Evolutionary conservation across 1,284 basidiomycete genomes (phyloP), one percentile per base, ranked within the genome.

Genomic region (Cryptococcus amylolentus): DNA sequence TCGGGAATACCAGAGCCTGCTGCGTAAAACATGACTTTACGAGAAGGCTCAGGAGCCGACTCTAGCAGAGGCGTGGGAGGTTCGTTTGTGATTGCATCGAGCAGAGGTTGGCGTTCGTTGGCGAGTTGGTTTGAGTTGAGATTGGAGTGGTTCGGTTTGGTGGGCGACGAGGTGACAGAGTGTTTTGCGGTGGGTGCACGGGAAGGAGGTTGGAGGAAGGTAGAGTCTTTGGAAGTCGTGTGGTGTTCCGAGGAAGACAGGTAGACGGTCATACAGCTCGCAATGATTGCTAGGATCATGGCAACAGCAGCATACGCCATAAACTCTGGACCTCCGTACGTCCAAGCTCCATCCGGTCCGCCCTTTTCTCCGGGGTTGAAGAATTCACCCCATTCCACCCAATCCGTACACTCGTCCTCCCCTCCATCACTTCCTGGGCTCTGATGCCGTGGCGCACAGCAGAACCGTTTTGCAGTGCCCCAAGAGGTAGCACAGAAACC

Each of bases 1-100:
- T 98, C 95, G 0, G 94, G 93, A 56, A 98, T 95, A 60, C 95
- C 95, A 68, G 89, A 92, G 13, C 95, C 95, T 28, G 91, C 91
- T 13, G 94, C 95, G 72, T 92, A 94, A 78, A 88, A 93, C 76
- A 92, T 80, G 44, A 88, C 82, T 64, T 87, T 86, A 49, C 91
- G 83, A 4, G 72, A 67, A 2, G 61, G 62, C 39, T 65, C 64
- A n/a, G 60, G 58, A 10, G 44, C 43, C 7, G 54, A 48, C 44
- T 66, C 62, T 23, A 51, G 50, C 13, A 64, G 37, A 5, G 58
- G 57, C 10, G 57, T 54, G 26, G 51, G 20, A 12, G 55, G 51
- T 41, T 62, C 60, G 40, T 54, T 57, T 13, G 53, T 53, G 23
- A 57, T 60, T 18, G 49, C 52, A 28, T 60, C 54, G 27, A 56